Conservation (phyloP, 352 stramenopile species). For the Pythium insidiosum region DNA sequence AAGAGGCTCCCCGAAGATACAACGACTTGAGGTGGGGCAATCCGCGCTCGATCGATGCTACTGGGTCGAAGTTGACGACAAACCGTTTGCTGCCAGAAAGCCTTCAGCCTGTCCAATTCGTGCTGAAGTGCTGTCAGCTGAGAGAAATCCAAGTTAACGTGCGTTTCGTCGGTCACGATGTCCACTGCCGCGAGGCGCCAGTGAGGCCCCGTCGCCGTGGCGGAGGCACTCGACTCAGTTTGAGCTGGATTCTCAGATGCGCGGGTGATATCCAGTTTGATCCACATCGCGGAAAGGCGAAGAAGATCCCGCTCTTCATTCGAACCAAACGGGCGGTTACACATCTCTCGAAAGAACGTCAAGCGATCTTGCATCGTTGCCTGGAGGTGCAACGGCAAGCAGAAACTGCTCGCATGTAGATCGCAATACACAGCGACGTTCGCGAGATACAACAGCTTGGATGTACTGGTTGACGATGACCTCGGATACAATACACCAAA, state of each 20-base stretch:
- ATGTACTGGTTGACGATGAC: constrained; percentile 14
- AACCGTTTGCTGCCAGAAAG: constrained; percentile 25
- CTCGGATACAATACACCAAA: constrained; percentile 35
- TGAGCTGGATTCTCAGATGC: too few relatives aligned
- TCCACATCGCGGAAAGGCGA: constrained; percentile 39
- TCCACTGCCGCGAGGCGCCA: constrained; percentile 34
- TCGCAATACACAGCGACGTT: constrained; percentile 60
- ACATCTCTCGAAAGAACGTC: constrained; percentile 27
- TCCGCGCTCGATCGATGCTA: constrained; percentile 33
- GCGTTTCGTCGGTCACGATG: constrained; percentile 45
- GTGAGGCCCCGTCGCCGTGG: background rate
- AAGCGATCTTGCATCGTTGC: constrained; percentile 6
- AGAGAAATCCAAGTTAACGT: constrained; percentile 47
- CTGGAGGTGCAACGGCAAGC: background rate
- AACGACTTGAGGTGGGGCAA: constrained; percentile 24
- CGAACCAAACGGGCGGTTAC: constrained; percentile 17
- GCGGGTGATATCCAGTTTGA: constrained; percentile 52
- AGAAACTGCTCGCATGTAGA: constrained; percentile 25
- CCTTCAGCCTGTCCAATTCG: constrained; percentile 29
- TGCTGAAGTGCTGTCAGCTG: constrained; percentile 34
- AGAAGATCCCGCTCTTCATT: constrained; percentile 34
- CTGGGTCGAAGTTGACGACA: constrained; percentile 35
- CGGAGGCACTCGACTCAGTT: too few relatives aligned
- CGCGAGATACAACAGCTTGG: constrained; percentile 56
- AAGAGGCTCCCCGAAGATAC: constrained; percentile 23